Evolutionary conservation across 116 monocot species (phyloP), one percentile per base, ranked within the genome.

Genomic region (Posidonia oceanica): DNA sequence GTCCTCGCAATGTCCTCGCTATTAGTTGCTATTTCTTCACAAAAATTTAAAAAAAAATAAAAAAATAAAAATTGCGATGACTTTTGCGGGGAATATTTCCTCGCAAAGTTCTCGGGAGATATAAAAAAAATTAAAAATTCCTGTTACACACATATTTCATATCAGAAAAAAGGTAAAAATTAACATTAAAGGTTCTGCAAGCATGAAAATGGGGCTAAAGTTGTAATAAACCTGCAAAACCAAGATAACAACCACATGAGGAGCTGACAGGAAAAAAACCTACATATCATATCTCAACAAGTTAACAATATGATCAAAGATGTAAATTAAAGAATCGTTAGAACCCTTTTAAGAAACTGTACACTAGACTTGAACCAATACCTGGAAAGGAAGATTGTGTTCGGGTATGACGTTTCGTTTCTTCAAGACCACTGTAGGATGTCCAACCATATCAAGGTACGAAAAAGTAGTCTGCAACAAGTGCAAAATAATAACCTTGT

Each of bases 361-460:
- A 17, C 4, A 71, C n/a, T 40, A 23, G 18, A 18, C 7, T 52
- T 44, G 7, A 52, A 62, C 4, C 5, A 66, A 54, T 70, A 93
- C 89, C 93, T 93, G 89, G 66, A 93, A 93, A 55, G 73, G 82
- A 68, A 75, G 52, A 72, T 81, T 83, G 40, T 89, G 83, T 74
- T 93, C 93, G 39, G 89, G 86, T 4, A 84, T 84, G 23, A 89
- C 79, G 77, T 89, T 88, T 69, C 73, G 79, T 78, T 86, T 93
- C 67, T 83, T 74, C 53, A 93, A 73, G 36, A 89, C 93, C 21
- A 93, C 65, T 17, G 87, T 85, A 15, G 79, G 77, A 72, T 89
- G 84, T 61, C 93, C 93, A 62, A 86, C 78, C 69, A 93, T 77
- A 59, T 93, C 93, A 73, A 93, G 89, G 71, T 89, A 93, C 10